A percentile compares a stretch with the other conserved stretches of the same genome.
Evolutionary conservation across 257 asterid species (phyloP).

Genomic region (Nicotiana sylvestris): DNA sequence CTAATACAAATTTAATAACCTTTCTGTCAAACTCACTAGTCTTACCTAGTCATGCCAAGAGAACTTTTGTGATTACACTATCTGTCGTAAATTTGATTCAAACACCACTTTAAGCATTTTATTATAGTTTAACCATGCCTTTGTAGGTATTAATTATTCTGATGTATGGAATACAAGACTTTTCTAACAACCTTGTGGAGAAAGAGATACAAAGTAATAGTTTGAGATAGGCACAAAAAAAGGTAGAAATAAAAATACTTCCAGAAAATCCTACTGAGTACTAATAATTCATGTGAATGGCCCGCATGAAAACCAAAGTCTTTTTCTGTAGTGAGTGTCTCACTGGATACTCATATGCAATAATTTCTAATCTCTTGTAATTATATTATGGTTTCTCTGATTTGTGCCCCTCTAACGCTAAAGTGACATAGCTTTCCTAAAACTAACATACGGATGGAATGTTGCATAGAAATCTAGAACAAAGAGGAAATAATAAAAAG

Average conservation of each 20-base stretch:
- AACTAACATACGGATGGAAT: no score
- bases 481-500: background rate
- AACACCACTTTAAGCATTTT: no score
- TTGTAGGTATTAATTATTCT: background rate
- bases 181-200: background rate
- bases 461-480: no score
- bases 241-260: background rate
- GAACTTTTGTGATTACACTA: no score
- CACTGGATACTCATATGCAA: conserved; percentile 3
- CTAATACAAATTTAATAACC: no score
- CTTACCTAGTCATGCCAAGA: no score
- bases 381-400: background rate
- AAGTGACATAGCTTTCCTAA: no score
- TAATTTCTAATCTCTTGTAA: conserved; percentile 1
- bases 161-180: no score
- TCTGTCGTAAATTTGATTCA: no score
- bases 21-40: no score
- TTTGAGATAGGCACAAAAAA: background rate
- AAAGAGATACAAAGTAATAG: background rate
- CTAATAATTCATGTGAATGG: background rate
- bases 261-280: background rate
- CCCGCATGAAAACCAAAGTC: background rate
- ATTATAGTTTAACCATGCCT: background rate
- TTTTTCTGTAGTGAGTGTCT: background rate
- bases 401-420: background rate